A percentile compares a stretch with the other conserved stretches of the same genome.
phyloP scores from a whole-genome alignment of 148 eudicot genomes.

The Simmondsia chinensis region DNA sequence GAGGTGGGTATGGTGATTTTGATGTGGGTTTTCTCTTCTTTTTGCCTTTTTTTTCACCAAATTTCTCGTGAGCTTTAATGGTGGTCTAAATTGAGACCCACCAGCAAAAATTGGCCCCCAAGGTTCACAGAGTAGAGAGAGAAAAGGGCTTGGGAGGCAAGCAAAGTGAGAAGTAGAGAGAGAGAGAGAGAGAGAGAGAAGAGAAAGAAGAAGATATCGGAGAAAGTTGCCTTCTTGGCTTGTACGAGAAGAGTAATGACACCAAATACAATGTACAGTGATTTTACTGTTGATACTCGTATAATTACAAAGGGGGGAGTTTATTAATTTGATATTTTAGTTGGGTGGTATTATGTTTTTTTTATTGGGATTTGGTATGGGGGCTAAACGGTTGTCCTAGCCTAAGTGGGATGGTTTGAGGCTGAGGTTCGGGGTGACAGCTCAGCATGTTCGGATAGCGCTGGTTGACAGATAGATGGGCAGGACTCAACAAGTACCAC shows the following conservation, averaged over 20 bases:
- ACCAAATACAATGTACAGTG: background rate
- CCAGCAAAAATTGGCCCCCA: no score
- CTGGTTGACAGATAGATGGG: no score
- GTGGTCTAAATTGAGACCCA: no score
- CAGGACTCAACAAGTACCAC: no score
- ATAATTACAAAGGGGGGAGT: no score
- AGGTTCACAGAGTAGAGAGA: constrained; percentile 8
- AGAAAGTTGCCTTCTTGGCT: background rate
- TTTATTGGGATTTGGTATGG: constrained; percentile 30
- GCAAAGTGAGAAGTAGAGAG: background rate
- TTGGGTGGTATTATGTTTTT: background rate
- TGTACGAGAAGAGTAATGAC: background rate
- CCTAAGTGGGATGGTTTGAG: constrained; percentile 33
- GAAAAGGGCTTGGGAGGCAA: constrained; percentile 1
- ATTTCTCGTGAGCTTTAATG: constrained; percentile 28
- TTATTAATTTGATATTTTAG: background rate
- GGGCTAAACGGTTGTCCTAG: constrained; percentile 73
- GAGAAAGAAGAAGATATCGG: background rate
- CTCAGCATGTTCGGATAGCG: constrained; percentile 15
- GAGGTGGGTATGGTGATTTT: constrained; percentile 7
- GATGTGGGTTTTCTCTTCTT: constrained; percentile 4
- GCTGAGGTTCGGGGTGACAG: constrained; percentile 30
- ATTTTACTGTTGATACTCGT: no score
- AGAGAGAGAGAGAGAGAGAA: background rate
- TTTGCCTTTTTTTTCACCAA: constrained; percentile 6